Evolutionary conservation across 805 yeast genomes (phyloP).

Genomic region (Candida xyloterini): DNA sequence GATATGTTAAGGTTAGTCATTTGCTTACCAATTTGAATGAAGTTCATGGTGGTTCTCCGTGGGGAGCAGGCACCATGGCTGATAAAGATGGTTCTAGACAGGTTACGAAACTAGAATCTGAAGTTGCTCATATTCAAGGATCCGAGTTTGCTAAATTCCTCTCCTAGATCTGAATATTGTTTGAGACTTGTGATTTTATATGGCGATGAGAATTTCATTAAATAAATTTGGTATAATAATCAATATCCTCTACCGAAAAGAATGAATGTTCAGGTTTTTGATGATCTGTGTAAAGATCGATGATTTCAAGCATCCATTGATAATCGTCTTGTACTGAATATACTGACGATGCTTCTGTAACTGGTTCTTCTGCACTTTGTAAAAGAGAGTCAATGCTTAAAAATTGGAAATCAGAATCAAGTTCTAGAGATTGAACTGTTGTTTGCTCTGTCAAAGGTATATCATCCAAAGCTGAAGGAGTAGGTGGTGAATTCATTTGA

Average conservation of each 20-base stretch:
- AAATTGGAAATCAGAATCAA: neutral
- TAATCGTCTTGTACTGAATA: neutral
- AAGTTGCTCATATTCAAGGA: constrained; percentile 69
- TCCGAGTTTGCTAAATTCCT: constrained; percentile 51
- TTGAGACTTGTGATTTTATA: neutral
- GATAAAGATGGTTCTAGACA: constrained; percentile 73
- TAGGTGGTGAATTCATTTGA: neutral
- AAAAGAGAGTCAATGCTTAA: constrained; percentile 1
- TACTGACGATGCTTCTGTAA: constrained; percentile 1
- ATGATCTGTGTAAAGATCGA: constrained; percentile 4
- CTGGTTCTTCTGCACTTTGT: neutral
- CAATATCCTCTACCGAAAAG: constrained; percentile 1
- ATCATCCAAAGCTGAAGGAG: neutral
- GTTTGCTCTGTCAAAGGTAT: neutral
- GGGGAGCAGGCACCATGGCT: constrained; percentile 85
- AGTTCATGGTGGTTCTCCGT: constrained; percentile 78
- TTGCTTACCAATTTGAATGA: constrained; percentile 56
- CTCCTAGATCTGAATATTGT: constrained; percentile 26
- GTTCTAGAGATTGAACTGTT: neutral
- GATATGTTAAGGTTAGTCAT: constrained; percentile 58
- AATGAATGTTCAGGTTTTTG: neutral
- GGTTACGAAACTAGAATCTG: constrained; percentile 60
- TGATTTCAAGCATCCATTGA: constrained; percentile 5
- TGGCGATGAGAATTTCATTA: neutral
- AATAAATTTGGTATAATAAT: constrained; percentile 3